These are phyloP conservation scores for Gnaphalium uliginosum DNA, from an alignment of 129 eudicot species.

Conservation along the genomic window DNA sequence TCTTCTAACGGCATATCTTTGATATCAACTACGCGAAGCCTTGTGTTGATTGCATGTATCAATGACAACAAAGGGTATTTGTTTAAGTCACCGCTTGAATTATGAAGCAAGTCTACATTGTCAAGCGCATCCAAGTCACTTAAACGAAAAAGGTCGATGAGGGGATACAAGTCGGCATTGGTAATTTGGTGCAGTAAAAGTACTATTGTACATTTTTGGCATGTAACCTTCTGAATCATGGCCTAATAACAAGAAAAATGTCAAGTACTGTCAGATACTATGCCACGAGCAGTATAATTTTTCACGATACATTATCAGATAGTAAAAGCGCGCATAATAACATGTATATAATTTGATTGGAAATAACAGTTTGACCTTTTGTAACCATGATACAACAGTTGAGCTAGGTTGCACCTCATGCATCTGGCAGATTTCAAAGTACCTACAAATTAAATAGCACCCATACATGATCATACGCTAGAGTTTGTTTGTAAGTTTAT, in stretches of 20 bases:
- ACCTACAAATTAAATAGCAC: slow-evolving; percentile 43
- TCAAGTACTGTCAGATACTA: slow-evolving; percentile 12
- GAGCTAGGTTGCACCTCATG: slow-evolving; percentile 54
- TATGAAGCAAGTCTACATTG: slow-evolving; percentile 38
- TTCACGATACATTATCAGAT: neutral
- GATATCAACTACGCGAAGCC: slow-evolving; percentile 53
- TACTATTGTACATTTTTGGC: slow-evolving; percentile 39
- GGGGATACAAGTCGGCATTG: slow-evolving; percentile 51
- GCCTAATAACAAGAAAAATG: slow-evolving; percentile 40
- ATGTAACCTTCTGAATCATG: slow-evolving; percentile 33
- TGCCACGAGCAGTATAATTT: neutral
- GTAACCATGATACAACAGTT: slow-evolving; percentile 44
- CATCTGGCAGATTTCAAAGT: slow-evolving; percentile 46
- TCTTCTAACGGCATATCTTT: slow-evolving; percentile 41
- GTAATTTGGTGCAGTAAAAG: slow-evolving; percentile 44
- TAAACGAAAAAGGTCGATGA: slow-evolving; percentile 40
- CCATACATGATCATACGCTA: slow-evolving; percentile 12
- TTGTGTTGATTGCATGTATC: slow-evolving; percentile 44
- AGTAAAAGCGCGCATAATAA: neutral
- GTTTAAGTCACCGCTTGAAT: slow-evolving; percentile 36
- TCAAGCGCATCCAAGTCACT: slow-evolving; percentile 36
- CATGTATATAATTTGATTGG: neutral
- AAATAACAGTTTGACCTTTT: slow-evolving; percentile 39
- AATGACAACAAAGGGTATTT: slow-evolving; percentile 41
- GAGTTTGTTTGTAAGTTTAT: no score